Percentiles rank a stretch among this genome's conserved stretches.
Evolutionary conservation across 1,284 basidiomycete species (phyloP).

Genomic region (Agaricales sp.): DNA sequence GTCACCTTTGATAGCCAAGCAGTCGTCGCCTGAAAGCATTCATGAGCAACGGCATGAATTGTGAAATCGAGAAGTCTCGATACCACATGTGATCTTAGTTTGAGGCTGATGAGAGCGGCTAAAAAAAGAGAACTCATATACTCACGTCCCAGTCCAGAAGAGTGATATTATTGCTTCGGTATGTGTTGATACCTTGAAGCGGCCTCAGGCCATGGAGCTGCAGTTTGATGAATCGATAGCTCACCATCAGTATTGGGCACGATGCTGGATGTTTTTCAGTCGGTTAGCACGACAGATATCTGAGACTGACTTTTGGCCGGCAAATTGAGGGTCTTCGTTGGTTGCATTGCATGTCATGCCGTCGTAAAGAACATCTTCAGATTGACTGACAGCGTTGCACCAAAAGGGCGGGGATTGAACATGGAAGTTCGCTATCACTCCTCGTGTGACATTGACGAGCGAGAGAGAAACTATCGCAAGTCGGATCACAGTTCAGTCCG

Average conservation of each 20-base stretch:
- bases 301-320: not conserved
- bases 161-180: not conserved
- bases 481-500: not conserved
- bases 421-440: not conserved
- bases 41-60: too few relatives aligned
- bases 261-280: not conserved
- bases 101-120: not conserved
- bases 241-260: not conserved
- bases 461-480: not conserved
- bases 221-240: not conserved
- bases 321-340: not conserved
- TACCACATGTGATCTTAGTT: not conserved
- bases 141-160: not conserved
- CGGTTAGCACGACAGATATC: not conserved
- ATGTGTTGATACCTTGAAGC: not conserved
- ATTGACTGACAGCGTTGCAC: not conserved
- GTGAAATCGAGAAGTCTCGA: too few relatives aligned
- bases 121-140: not conserved
- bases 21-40: not conserved
- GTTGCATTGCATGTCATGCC: not conserved
- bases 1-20: not conserved
- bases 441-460: not conserved
- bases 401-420: not conserved
- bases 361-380: not conserved
- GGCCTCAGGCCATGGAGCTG: not conserved